phyloP scores from a whole-genome alignment of 768 basidiomycete genomes.

The Russula earlei region DNA sequence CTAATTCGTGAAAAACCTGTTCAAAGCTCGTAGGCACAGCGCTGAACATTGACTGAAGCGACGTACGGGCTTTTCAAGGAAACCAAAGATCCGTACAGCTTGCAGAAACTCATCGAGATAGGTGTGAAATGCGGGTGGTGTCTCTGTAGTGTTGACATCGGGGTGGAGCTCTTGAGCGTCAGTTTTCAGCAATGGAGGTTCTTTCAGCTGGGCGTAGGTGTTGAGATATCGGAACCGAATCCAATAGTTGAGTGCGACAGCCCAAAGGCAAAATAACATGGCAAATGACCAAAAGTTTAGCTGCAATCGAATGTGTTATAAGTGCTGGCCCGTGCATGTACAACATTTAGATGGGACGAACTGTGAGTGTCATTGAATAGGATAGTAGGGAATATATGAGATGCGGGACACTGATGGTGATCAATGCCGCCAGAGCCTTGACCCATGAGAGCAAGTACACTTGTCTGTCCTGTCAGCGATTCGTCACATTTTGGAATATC shows the following conservation, averaged over 20 bases:
- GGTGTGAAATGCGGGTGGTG: constrained; percentile 79
- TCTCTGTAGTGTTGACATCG: constrained; percentile 72
- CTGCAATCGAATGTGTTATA: constrained; percentile 30
- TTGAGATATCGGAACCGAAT: constrained; percentile 76
- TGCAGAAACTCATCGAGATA: constrained; percentile 96
- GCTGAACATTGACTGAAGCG: neutral
- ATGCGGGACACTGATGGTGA: constrained; percentile 74
- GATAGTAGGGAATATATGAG: constrained; percentile 71
- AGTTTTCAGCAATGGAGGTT: constrained; percentile 72
- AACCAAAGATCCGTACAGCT: constrained; percentile 94
- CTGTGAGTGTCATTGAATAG: constrained; percentile 85
- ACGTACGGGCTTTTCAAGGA: constrained; percentile 90
- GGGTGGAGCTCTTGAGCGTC: constrained; percentile 86
- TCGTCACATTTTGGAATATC: neutral
- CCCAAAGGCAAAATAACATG: constrained; percentile 58
- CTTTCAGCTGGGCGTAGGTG: constrained; percentile 65
- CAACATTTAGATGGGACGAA: constrained; percentile 23
- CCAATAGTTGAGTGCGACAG: constrained; percentile 69
- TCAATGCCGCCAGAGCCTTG: constrained; percentile 63
- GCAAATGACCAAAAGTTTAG: constrained; percentile 90
- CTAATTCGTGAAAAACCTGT: constrained; percentile 94
- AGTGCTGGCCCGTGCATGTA: neutral
- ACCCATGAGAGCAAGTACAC: constrained; percentile 80
- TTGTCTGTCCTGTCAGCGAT: constrained; percentile 26
- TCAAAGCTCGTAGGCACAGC: neutral